A percentile compares a stretch with the other conserved stretches of the same genome.
Evolutionary conservation across 371 early-diverging fungal genomes (phyloP).

Genomic region (Mucor racemosus): DNA sequence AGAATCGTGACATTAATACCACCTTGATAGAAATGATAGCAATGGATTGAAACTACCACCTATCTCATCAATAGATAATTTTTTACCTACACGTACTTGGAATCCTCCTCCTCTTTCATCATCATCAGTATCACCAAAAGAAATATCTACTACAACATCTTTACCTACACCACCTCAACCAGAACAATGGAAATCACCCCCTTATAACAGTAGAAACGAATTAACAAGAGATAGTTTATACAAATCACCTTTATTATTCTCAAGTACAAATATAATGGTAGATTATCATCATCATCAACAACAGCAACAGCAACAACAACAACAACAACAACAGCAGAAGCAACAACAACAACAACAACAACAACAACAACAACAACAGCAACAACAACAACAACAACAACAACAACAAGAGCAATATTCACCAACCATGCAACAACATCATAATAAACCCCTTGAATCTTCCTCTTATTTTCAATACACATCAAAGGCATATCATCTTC

Average conservation of each 20-base stretch:
- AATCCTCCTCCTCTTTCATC: conserved; percentile 1
- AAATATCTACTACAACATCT: background rate
- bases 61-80: conserved; percentile 25
- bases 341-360: conserved; percentile 13
- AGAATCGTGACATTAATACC: background rate
- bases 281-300: too few relatives aligned
- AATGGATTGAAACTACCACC: conserved; percentile 21
- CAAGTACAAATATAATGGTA: background rate
- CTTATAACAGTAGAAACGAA: conserved; percentile 17
- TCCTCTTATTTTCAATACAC: conserved; percentile 15
- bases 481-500: conserved; percentile 2
- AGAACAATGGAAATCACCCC: conserved; percentile 24
- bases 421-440: background rate
- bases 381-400: conserved; percentile 7
- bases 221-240: conserved; percentile 11
- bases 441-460: conserved; percentile 12
- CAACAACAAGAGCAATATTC: conserved; percentile 9
- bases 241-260: conserved; percentile 9
- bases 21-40: background rate
- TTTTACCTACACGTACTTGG: conserved; percentile 16
- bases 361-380: conserved; percentile 11
- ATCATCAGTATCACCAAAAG: background rate
- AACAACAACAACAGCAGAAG: conserved; percentile 11
- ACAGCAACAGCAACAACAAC: too few relatives aligned
- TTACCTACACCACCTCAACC: conserved; percentile 8